Evolutionary conservation across 2,329 filamentous ascomycete species (phyloP).

Genomic region (Fusarium nematophilum): DNA sequence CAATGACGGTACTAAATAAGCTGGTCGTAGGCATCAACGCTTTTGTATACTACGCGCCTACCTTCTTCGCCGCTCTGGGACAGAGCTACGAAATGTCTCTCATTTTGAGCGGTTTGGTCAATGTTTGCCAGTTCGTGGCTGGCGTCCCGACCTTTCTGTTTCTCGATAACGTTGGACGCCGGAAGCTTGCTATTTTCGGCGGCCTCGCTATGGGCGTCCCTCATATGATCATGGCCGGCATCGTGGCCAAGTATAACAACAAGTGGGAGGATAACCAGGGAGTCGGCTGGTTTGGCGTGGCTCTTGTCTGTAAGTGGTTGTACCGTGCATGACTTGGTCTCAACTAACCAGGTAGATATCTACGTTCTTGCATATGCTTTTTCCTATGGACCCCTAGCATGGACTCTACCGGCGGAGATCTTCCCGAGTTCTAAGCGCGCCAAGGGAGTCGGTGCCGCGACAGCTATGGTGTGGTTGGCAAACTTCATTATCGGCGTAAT

Average conservation of each 20-base stretch:
- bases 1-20: too few species aligned
- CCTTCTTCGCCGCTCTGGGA: constrained; percentile 43
- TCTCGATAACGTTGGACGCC: constrained; percentile 48
- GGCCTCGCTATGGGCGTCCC: constrained; percentile 35
- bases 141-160: constrained; percentile 43
- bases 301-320: constrained; percentile 26
- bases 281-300: constrained; percentile 34
- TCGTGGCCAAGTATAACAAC: constrained; percentile 24
- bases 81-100: constrained; percentile 44
- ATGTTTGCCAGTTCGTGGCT: constrained; percentile 49
- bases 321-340: not conserved
- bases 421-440: constrained; percentile 50
- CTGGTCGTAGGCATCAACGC: constrained; percentile 27
- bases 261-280: constrained; percentile 26
- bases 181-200: constrained; percentile 31
- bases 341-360: constrained; percentile 5
- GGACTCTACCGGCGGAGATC: constrained; percentile 51
- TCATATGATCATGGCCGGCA: constrained; percentile 31
- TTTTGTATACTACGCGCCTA: constrained; percentile 44
- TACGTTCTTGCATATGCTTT: constrained; percentile 45
- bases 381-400: constrained; percentile 50
- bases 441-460: constrained; percentile 51
- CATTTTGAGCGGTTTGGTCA: constrained; percentile 49
- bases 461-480: constrained; percentile 50
- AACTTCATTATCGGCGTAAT: constrained; percentile 59